Base-by-base conservation (phyloP, 106 monocot species). In the Platanthera zijinensis region DNA sequence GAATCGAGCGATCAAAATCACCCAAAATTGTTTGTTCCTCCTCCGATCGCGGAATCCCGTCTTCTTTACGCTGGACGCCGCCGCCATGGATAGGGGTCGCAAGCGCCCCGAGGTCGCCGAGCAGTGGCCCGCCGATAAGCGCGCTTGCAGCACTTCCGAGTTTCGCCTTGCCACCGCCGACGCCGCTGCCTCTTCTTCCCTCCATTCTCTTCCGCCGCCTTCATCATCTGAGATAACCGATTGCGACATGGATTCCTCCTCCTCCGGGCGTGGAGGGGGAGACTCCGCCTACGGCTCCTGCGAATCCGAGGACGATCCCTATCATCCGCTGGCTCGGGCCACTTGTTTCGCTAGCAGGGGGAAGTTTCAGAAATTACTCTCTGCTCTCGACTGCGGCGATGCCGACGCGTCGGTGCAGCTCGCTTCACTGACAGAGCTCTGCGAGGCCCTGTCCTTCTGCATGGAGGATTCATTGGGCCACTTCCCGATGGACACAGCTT, bases 401-500 rank as follows among this genome's bases (percentile, higher is more conserved):
- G 51, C 73, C 7, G 83, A 12, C 10, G 56, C 81, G 28, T 51
- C 53, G 32, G 69, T 69, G 32, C 80, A 78, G 77, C 78, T 86
- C 2, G 80, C 76, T 46, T 82, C 82, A 63, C 80, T 92, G 13
- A 83, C 78, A 8, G 86, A 90, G 81, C 88, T 92, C 59, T 88
- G 90, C 77, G 86, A 88, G 83, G 81, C 77, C 9, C 78, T 92
- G 6, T 88, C 87, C 4, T 90, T 92, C 71, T 86, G 86, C 51
- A 75, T 76, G 73, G 93, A 94, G 83, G 90, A 86, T 47, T 68
- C 82, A 2, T 21, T 80, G 2, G 28, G 25, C 5, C 8, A 72
- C 54, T 79, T 86, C 32, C 80, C 86, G 1, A 45, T 76, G 69
- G 86, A 86, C n/a, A 64, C 75, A 0, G 28, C 78, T 12, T 80